Evolutionary conservation across 768 basidiomycete genomes (phyloP), one percentile per base, ranked within the genome.

Genomic region (Lyophyllum semitale): DNA sequence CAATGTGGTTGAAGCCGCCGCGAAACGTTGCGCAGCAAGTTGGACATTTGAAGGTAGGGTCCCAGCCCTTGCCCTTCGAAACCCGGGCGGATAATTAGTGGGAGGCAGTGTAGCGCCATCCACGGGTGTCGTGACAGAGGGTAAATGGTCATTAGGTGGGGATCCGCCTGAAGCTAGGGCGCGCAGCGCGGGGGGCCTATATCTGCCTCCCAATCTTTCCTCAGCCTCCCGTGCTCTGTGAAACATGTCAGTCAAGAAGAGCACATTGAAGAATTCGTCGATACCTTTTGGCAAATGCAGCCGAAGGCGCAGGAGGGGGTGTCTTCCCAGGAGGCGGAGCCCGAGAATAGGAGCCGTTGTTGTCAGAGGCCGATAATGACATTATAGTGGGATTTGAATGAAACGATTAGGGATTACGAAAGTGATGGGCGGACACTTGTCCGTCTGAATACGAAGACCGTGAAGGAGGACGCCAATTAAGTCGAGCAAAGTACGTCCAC

Each of bases 1-100:
- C 63, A 86, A 69, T 29, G 81, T 83, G 71, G 72, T 81, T 23
- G 85, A 81, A 54, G 86, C 79, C 29, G 87, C 85, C 26, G 87
- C 87, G 72, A 85, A 93, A 54, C 87, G 84, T 71, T 92, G 89
- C 49, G 92, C 87, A 55, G 89, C 90, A 63, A 93, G 86, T 67
- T 90, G 88, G 50, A 96, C 88, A 70, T 95, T 95, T 63, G 95
- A 96, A 74, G 95, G 95, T 67, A 98, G 84, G 79, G 95, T 98
- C 54, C 95, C 96, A 62, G 95, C 96, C 86, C 95, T 87, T 67
- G 94, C 93, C 79, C 95, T 87, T 76, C 93, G 85, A 71, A 94
- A 96, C 58, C 92, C 91, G 52, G 89, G 80, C 57, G 91, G 89
- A 70, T 84, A 91, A 74, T 85, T 89, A 69, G 87, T 85, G 60